phyloP scores from a whole-genome alignment of 2,329 filamentous ascomycete species.

The Laburnicola sp. region DNA sequence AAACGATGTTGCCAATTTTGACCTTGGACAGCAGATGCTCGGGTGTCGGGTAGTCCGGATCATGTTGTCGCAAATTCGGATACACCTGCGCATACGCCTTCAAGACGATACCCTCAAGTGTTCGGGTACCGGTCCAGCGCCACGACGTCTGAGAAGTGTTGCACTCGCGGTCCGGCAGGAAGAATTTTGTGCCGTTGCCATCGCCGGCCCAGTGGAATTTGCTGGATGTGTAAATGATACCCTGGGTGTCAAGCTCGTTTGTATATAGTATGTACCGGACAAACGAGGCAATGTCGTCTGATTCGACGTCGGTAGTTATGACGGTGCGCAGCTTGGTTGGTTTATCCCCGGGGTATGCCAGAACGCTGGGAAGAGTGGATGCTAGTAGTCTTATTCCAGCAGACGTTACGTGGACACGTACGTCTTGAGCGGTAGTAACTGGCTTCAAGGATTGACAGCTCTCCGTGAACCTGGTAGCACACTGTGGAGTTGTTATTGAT shows the following conservation, averaged over 20 bases:
- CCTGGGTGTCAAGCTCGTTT: slow-evolving; percentile 18
- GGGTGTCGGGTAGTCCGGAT: slow-evolving; percentile 11
- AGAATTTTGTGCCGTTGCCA: slow-evolving; percentile 13
- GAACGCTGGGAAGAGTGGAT: not conserved
- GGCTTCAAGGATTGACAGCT: no score
- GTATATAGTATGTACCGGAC: slow-evolving; percentile 16
- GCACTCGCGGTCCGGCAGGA: slow-evolving; percentile 15
- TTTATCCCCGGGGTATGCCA: not conserved
- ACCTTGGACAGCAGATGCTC: slow-evolving; percentile 11
- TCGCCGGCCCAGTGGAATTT: slow-evolving; percentile 18
- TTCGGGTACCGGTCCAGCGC: slow-evolving; percentile 14
- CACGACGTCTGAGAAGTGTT: slow-evolving; percentile 18
- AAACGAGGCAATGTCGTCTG: slow-evolving; percentile 15
- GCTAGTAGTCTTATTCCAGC: not conserved
- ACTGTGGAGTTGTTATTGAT: no score
- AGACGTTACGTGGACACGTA: not conserved
- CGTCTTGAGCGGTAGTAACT: not conserved
- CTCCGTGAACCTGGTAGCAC: no score
- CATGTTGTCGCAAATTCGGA: slow-evolving; percentile 11
- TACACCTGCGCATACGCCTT: slow-evolving; percentile 15
- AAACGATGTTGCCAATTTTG: slow-evolving; percentile 14
- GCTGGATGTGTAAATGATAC: slow-evolving; percentile 18
- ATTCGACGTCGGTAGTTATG: slow-evolving; percentile 18
- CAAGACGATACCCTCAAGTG: slow-evolving; percentile 11
- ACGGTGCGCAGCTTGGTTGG: slow-evolving; percentile 13